Evolutionary conservation across 768 basidiomycete genomes (phyloP).

Genomic region (Cyathus striatus): DNA sequence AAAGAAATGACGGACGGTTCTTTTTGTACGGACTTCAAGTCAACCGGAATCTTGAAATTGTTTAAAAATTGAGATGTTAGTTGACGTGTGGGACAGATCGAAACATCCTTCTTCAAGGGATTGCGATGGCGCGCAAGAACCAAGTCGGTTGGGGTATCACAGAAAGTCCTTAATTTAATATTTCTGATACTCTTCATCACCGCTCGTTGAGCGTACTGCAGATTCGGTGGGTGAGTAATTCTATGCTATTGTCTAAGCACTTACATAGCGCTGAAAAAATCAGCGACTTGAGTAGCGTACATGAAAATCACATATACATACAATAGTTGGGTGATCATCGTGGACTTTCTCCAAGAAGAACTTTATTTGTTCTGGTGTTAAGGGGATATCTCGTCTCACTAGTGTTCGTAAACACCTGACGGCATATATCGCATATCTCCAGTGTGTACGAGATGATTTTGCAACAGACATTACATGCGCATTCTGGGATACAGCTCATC

Average conservation of each 20-base stretch:
- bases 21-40: constrained; percentile 21
- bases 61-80: constrained; percentile 53
- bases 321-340: constrained; percentile 64
- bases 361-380: constrained; percentile 39
- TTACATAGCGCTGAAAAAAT: constrained; percentile 50
- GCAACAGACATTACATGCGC: constrained; percentile 50
- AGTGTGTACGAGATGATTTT: constrained; percentile 60
- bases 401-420: constrained; percentile 63
- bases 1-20: constrained; percentile 39
- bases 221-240: constrained; percentile 2
- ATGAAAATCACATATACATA: constrained; percentile 36
- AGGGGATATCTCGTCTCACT: constrained; percentile 57
- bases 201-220: constrained; percentile 66
- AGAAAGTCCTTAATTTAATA: constrained; percentile 78
- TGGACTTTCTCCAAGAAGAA: constrained; percentile 57
- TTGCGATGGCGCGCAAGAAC: constrained; percentile 60
- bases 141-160: constrained; percentile 49
- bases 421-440: constrained; percentile 74
- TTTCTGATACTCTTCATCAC: constrained; percentile 73
- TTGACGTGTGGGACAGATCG: constrained; percentile 42
- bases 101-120: constrained; percentile 53
- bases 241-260: constrained; percentile 11
- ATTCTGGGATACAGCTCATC: constrained; percentile 21
- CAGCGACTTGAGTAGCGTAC: no score
- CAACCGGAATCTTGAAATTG: constrained; percentile 48